Evolutionary conservation across 2,329 filamentous ascomycete species (phyloP).

Genomic region (Exophiala aquamarina): DNA sequence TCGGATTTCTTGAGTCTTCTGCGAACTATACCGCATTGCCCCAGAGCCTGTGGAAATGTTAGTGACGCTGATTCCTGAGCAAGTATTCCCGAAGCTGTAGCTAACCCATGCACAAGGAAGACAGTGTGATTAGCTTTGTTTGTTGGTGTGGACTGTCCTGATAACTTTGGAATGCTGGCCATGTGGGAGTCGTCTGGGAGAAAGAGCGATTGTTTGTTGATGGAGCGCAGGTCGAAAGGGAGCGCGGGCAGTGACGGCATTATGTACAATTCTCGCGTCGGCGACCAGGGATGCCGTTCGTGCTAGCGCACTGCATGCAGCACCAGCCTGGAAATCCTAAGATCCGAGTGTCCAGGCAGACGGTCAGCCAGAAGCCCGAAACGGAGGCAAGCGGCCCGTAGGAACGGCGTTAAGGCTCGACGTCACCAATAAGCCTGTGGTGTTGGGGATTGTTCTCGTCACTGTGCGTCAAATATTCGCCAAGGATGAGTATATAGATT

Average conservation of each 20-base stretch:
- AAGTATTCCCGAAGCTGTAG: conserved; percentile 5
- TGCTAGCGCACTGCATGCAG: conserved; percentile 5
- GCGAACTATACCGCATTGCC: conserved; percentile 44
- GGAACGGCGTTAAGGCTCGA: too few relatives aligned
- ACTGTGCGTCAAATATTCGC: too few relatives aligned
- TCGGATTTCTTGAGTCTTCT: background rate
- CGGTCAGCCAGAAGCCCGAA: too few relatives aligned
- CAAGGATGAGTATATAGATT: too few relatives aligned
- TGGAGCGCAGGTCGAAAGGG: conserved; percentile 31
- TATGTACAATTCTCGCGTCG: background rate
- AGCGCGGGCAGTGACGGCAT: conserved; percentile 20
- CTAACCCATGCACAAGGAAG: conserved; percentile 63
- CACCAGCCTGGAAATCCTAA: too few relatives aligned
- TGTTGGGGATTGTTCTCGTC: too few relatives aligned
- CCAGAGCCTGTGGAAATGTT: conserved; percentile 50
- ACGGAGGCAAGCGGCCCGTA: too few relatives aligned
- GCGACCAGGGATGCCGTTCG: background rate
- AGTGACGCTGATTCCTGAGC: conserved; percentile 3
- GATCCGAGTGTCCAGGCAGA: background rate
- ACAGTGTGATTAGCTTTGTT: conserved; percentile 53
- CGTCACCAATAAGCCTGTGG: too few relatives aligned
- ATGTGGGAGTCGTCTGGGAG: conserved; percentile 17
- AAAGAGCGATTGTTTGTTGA: conserved; percentile 29
- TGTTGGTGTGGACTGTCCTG: conserved; percentile 15
- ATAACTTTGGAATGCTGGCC: conserved; percentile 19